Conservation (phyloP, 164 flowering plant species). For the Umbellularia californica region DNA sequence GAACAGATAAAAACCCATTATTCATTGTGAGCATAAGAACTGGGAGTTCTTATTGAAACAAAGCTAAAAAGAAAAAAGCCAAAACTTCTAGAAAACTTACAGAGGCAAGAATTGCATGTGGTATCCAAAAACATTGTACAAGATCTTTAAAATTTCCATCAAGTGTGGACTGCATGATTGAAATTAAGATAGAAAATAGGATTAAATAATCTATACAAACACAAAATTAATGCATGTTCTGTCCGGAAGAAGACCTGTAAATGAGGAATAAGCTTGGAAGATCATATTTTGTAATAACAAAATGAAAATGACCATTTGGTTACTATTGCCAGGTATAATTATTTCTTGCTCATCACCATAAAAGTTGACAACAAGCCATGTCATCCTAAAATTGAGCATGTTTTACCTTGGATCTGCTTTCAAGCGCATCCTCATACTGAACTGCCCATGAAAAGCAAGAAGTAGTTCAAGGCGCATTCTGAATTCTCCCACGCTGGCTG, state of each 20-base stretch:
- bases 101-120: conserved; percentile 71
- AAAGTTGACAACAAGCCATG: too few relatives aligned
- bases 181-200: neutral
- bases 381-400: neutral
- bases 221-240: neutral
- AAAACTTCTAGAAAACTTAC: conserved; percentile 40
- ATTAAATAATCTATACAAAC: neutral
- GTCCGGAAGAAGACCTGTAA: neutral
- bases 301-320: too few relatives aligned
- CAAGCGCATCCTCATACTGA: conserved; percentile 36
- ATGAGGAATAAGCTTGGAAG: too few relatives aligned
- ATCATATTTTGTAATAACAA: too few relatives aligned
- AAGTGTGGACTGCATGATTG: conserved; percentile 42
- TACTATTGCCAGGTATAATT: too few relatives aligned
- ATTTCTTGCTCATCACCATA: too few relatives aligned
- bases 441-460: conserved; percentile 77
- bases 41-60: neutral
- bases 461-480: conserved; percentile 78
- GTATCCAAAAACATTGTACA: conserved; percentile 77
- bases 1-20: conserved; percentile 2
- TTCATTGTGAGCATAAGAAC: neutral
- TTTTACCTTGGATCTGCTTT: conserved; percentile 44
- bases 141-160: conserved; percentile 41
- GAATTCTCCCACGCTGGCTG: conserved; percentile 86
- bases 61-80: neutral